Percentiles rank a stretch among this genome's conserved stretches.
Conservation (phyloP, 768 basidiomycete genomes). For the Termitomyces sp. region DNA sequence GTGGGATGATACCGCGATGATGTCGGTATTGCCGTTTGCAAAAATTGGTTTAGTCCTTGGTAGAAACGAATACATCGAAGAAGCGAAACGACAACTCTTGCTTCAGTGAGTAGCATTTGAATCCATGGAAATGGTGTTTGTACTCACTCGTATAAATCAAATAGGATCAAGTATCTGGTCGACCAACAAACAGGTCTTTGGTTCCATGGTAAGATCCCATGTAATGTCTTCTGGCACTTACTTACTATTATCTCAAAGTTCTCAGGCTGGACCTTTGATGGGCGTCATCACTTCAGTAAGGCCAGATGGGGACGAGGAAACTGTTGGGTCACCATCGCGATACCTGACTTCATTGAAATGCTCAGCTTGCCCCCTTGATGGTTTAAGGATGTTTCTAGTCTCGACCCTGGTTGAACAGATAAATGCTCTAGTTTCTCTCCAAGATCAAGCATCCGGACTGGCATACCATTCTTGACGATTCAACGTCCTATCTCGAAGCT, state of each 20-base stretch:
- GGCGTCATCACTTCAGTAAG: slow-evolving; percentile 37
- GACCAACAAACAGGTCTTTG: slow-evolving; percentile 38
- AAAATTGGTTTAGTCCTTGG: slow-evolving; percentile 52
- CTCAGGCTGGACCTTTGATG: slow-evolving; percentile 39
- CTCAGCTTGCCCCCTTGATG: slow-evolving; percentile 35
- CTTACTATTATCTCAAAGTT: neutral
- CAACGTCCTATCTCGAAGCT: slow-evolving; percentile 44
- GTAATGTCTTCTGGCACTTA: neutral
- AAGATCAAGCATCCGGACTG: slow-evolving; percentile 41
- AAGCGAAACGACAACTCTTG: slow-evolving; percentile 47
- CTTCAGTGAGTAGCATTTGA: slow-evolving; percentile 31
- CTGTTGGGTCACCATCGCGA: slow-evolving; percentile 44
- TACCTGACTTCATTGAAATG: slow-evolving; percentile 44
- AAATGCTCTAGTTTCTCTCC: slow-evolving; percentile 38
- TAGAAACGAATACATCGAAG: slow-evolving; percentile 43
- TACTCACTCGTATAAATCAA: slow-evolving; percentile 1
- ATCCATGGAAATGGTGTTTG: neutral
- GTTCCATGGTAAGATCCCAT: slow-evolving; percentile 35
- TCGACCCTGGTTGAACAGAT: slow-evolving; percentile 38
- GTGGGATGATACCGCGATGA: slow-evolving; percentile 58
- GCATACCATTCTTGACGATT: slow-evolving; percentile 50
- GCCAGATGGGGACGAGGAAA: slow-evolving; percentile 53
- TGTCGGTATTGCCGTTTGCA: slow-evolving; percentile 49
- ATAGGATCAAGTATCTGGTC: slow-evolving; percentile 38
- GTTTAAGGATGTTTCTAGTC: slow-evolving; percentile 34